These are phyloP conservation scores for Acer saccharum DNA, from an alignment of 345 rosid genomes.

Conservation along the genomic window DNA sequence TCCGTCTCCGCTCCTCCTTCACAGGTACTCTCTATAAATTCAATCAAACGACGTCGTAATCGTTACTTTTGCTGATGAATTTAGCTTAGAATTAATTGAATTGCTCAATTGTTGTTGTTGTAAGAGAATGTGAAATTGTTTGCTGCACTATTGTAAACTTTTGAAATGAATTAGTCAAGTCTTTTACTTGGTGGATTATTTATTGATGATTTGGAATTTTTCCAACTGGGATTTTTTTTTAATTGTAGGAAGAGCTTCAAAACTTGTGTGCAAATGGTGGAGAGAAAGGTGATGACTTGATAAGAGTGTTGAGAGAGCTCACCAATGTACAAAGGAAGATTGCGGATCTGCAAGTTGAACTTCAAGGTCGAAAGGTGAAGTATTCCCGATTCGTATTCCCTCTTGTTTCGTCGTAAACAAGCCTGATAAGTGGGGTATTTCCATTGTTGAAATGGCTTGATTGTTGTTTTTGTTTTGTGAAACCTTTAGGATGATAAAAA, in stretches of 20 bases:
- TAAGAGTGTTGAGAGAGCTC: constrained; percentile 79
- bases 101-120: background rate
- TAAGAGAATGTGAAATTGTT: background rate
- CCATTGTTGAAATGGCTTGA: constrained; percentile 1
- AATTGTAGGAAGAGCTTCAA: constrained; percentile 63
- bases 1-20: constrained; percentile 77
- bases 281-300: constrained; percentile 81
- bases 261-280: constrained; percentile 52
- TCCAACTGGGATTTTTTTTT: background rate
- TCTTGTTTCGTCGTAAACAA: background rate
- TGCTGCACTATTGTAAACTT: background rate
- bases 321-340: constrained; percentile 90
- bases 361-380: constrained; percentile 95
- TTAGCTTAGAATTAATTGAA: background rate
- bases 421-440: background rate
- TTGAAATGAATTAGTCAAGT: background rate
- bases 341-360: constrained; percentile 93
- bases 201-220: background rate
- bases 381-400: background rate
- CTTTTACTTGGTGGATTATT: background rate
- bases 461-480: constrained; percentile 10
- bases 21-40: constrained; percentile 45
- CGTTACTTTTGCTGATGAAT: background rate
- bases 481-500: constrained; percentile 82
- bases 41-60: background rate